Base-by-base conservation (phyloP, 2,329 filamentous ascomycete species). In the Apiospora phragmitis region DNA sequence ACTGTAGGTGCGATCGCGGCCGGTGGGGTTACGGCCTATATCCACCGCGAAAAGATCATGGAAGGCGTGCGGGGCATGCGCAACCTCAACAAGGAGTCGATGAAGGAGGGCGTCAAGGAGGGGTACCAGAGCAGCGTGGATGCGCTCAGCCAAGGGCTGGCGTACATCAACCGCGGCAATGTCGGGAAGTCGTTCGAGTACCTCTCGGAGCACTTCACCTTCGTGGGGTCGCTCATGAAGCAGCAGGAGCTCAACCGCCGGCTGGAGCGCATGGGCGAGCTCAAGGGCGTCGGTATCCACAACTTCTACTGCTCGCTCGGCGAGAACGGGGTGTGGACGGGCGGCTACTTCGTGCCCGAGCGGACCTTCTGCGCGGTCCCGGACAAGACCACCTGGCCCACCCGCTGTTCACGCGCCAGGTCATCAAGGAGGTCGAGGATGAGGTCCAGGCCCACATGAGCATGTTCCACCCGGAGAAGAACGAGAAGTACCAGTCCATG, bases 141-240 rank as follows among this genome's bases (percentile, higher is more conserved):
- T 69, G 81, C 84, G 2, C 79, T 88, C 32, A 86, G 85, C 16
- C 86, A 88, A 72, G 87, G 86, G 1, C 81, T 88, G 11, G 86
- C 86, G 14, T 89, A 89, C 73, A 83, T 89, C 77, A 89, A 88
- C 77, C 82, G 86, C 8, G 87, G 87, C 18, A 89, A 86, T 55
- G 87, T 89, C 2, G 90, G 90, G 2, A 87, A 90, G 69, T 93
- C 93, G 1, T 92, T 94, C 74, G 88, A 87, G 24, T 97, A 94
- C 91, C 89, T 95, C 4, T 90, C 91, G 0, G 93, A 92, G 21
- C 94, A 97, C 80, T 89, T 97, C 68, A 93, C 94, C 45, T 97
- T 97, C 76, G 92, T 97, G 1, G 93, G 94, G 0, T 91, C 93
- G 65, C 85, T 97, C 2, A 87, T 94, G 74, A 91, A 92, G 69